Conservation (phyloP, 2,329 filamentous ascomycete species). For the Phialemonium atrogriseum region DNA sequence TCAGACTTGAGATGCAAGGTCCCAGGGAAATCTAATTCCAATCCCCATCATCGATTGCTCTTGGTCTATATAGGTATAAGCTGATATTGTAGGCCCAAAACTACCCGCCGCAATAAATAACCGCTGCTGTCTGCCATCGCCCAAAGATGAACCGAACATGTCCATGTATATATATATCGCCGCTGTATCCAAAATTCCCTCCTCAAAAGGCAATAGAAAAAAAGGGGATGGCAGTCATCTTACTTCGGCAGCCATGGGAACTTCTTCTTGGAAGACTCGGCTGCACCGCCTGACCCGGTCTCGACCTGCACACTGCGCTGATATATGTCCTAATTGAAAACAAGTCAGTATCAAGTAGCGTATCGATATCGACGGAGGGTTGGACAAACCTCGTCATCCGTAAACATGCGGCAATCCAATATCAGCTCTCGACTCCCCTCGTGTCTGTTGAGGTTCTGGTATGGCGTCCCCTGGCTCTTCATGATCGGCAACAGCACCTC, state of each 20-base stretch:
- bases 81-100: too few relatives aligned
- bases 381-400: constrained; percentile 74
- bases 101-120: too few relatives aligned
- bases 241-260: constrained; percentile 57
- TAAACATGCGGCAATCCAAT: constrained; percentile 70
- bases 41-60: too few relatives aligned
- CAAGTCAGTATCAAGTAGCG: not conserved
- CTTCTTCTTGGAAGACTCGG: constrained; percentile 52
- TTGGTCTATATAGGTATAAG: too few relatives aligned
- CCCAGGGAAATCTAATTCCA: too few relatives aligned
- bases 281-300: constrained; percentile 32
- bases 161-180: too few relatives aligned
- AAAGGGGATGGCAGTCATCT: constrained; percentile 1
- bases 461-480: constrained; percentile 80
- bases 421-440: constrained; percentile 67
- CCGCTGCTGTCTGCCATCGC: too few relatives aligned
- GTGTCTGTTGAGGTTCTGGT: constrained; percentile 61
- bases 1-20: too few relatives aligned
- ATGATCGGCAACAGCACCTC: constrained; percentile 87
- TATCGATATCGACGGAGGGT: too few relatives aligned
- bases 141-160: too few relatives aligned
- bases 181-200: too few relatives aligned
- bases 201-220: too few relatives aligned
- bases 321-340: constrained; percentile 60
- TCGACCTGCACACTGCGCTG: constrained; percentile 54